phyloP scores from a whole-genome alignment of 345 rosid species.

The Eucalyptus viminalis region DNA sequence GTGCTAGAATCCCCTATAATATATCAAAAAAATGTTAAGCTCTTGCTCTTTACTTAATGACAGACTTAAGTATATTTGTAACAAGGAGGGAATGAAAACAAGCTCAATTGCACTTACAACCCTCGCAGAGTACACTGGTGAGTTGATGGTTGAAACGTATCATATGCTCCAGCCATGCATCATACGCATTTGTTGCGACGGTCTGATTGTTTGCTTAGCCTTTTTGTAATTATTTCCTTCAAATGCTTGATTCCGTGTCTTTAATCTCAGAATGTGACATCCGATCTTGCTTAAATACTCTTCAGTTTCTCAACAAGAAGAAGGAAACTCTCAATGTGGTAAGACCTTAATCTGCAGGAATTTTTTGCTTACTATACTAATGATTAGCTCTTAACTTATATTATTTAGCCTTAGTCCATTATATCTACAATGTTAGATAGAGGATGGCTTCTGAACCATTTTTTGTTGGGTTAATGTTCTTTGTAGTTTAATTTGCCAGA shows the following conservation, averaged over 20 bases:
- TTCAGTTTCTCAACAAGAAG: conserved; percentile 93
- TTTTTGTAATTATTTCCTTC: not conserved
- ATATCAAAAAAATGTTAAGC: not conserved
- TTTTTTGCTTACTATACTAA: not conserved
- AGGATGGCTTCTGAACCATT: not conserved
- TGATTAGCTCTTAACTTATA: not conserved
- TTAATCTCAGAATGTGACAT: conserved; percentile 76
- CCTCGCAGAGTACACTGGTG: conserved; percentile 90
- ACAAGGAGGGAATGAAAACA: conserved; percentile 73
- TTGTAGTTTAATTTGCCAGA: not conserved
- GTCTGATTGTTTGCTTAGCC: not conserved
- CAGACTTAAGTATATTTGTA: conserved; percentile 86
- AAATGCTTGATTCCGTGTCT: not conserved
- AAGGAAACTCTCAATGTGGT: conserved; percentile 78
- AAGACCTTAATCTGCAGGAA: not conserved
- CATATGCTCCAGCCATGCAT: not conserved
- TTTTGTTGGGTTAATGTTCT: not conserved
- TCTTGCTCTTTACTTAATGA: not conserved
- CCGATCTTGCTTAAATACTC: conserved; percentile 89
- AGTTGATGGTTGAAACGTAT: not conserved
- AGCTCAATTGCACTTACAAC: conserved; percentile 76
- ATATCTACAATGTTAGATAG: not conserved
- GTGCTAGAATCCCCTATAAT: not conserved
- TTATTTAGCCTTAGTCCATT: not conserved
- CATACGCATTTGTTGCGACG: not conserved